phyloP scores from a whole-genome alignment of 2,329 filamentous ascomycete species.

The Pezicula carpinea region DNA sequence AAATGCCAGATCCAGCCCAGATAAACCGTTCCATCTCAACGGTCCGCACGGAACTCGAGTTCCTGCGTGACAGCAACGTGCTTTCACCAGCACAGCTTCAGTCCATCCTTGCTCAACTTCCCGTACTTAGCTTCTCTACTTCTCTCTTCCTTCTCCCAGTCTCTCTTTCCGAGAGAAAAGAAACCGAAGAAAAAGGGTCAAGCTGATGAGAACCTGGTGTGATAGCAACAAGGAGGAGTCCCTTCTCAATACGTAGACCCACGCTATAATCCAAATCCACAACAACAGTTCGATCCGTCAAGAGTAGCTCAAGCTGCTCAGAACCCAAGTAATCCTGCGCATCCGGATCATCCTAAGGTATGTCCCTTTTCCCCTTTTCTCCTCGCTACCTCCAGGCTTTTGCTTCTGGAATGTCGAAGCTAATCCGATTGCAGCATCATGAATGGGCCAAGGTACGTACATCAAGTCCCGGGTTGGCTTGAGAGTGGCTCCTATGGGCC shows the following conservation, averaged over 20 bases:
- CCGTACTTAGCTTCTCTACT: slow-evolving; percentile 16
- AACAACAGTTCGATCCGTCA: slow-evolving; percentile 15
- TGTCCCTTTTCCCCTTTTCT: neutral
- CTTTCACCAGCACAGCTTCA: slow-evolving; percentile 26
- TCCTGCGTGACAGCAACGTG: slow-evolving; percentile 25
- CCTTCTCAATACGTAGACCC: slow-evolving; percentile 24
- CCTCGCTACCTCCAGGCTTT: no score
- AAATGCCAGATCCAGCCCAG: slow-evolving; percentile 24
- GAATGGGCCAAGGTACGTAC: slow-evolving; percentile 19
- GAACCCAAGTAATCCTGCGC: slow-evolving; percentile 26
- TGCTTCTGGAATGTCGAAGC: neutral
- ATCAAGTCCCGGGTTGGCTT: no score
- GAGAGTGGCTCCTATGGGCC: no score
- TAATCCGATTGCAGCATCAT: slow-evolving; percentile 17
- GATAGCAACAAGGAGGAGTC: slow-evolving; percentile 19
- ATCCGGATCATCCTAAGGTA: slow-evolving; percentile 26
- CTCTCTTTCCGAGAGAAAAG: neutral
- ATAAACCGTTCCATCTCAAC: slow-evolving; percentile 23
- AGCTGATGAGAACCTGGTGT: no score
- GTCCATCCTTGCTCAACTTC: slow-evolving; percentile 29
- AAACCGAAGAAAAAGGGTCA: neutral
- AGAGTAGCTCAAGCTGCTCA: slow-evolving; percentile 25
- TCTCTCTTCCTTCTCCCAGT: neutral
- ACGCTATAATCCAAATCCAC: slow-evolving; percentile 17
- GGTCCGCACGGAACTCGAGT: slow-evolving; percentile 25